Percentiles rank a stretch among this genome's conserved stretches.
These are phyloP conservation scores for Chenopodium quinoa DNA, from an alignment of 148 eudicot genomes.

Conservation along the genomic window DNA sequence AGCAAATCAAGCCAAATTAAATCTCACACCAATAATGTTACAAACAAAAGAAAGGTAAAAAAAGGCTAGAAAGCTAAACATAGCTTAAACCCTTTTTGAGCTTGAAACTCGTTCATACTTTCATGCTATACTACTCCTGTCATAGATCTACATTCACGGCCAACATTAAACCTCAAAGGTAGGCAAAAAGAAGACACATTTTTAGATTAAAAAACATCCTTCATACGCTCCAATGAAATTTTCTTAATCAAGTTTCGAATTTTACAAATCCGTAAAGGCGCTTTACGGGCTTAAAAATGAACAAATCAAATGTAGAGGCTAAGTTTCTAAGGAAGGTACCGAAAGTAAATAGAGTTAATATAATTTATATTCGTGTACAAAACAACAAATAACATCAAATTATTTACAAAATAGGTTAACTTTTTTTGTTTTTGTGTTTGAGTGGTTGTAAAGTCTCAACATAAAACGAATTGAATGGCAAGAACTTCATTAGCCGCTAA, in stretches of 20 bases:
- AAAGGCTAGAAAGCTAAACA: background rate
- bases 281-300: background rate
- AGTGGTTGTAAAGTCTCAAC: conserved; percentile 1
- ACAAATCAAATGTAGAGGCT: conserved; percentile 9
- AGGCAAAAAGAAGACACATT: background rate
- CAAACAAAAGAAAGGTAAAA: background rate
- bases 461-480: background rate
- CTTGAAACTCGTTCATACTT: background rate
- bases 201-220: background rate
- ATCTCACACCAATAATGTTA: background rate
- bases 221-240: background rate
- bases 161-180: background rate
- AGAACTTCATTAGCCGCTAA: background rate
- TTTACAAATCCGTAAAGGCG: background rate
- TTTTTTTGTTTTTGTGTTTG: background rate
- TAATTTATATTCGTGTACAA: background rate
- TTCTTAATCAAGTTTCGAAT: background rate
- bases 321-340: conserved; percentile 19
- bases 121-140: background rate
- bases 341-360: background rate
- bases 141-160: background rate
- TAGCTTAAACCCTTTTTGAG: background rate
- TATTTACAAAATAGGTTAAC: background rate
- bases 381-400: background rate
- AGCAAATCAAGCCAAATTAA: background rate